phyloP scores from a whole-genome alignment of 2,329 filamentous ascomycete species.

The Fusarium sarcochroum region DNA sequence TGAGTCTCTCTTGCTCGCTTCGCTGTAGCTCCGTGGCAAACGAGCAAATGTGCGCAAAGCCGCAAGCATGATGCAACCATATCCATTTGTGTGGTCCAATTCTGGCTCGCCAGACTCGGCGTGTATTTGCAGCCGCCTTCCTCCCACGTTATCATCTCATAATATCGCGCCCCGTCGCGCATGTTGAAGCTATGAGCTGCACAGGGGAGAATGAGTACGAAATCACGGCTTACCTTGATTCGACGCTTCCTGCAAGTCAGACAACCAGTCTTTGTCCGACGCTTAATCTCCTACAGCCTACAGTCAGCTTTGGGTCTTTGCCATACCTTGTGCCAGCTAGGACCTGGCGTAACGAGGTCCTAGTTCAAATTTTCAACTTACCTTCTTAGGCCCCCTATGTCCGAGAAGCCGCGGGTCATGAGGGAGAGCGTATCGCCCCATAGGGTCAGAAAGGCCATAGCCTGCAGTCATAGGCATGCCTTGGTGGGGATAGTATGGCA shows the following conservation, averaged over 20 bases:
- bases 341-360: slow-evolving; percentile 2
- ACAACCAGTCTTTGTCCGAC: slow-evolving; percentile 74
- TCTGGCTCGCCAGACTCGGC: slow-evolving; percentile 24
- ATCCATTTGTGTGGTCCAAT: slow-evolving; percentile 27
- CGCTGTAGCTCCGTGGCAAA: slow-evolving; percentile 35
- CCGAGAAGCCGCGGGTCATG: slow-evolving; percentile 64
- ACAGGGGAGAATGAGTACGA: slow-evolving; percentile 37
- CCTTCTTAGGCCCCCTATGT: slow-evolving; percentile 70
- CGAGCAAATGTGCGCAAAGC: slow-evolving; percentile 36
- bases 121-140: slow-evolving; percentile 29
- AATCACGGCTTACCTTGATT: slow-evolving; percentile 68
- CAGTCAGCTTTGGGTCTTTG: slow-evolving; percentile 33
- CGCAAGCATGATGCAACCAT: slow-evolving; percentile 39
- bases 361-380: slow-evolving; percentile 51
- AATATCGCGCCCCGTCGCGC: slow-evolving; percentile 22
- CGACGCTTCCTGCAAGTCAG: slow-evolving; percentile 73
- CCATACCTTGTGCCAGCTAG: slow-evolving; percentile 4
- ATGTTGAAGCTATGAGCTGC: slow-evolving; percentile 18
- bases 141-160: slow-evolving; percentile 27
- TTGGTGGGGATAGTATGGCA: slow-evolving; percentile 62
- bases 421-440: slow-evolving; percentile 63
- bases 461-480: slow-evolving; percentile 53
- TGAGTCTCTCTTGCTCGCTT: slow-evolving; percentile 41
- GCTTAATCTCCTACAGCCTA: slow-evolving; percentile 69
- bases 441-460: slow-evolving; percentile 61